phyloP scores from a whole-genome alignment of 169 alveolate species.

The Plasmodium ovale region DNA sequence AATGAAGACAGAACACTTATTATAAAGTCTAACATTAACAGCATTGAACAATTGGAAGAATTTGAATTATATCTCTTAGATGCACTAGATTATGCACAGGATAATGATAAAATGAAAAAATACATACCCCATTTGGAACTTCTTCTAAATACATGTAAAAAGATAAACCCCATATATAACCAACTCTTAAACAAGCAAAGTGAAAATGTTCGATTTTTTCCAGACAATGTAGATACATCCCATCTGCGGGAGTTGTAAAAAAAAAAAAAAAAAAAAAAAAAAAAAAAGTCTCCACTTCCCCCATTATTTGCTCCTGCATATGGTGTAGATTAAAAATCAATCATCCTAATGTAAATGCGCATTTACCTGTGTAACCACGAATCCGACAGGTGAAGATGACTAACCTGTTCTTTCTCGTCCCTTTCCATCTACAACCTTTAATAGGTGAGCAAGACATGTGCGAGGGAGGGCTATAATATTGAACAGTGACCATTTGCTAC shows the following conservation, averaged over 20 bases:
- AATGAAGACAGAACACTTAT: conserved; percentile 48
- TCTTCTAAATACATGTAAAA: conserved; percentile 44
- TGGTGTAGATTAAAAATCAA: too few species aligned
- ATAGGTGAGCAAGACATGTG: too few species aligned
- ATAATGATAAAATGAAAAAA: conserved; percentile 51
- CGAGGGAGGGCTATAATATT: too few species aligned
- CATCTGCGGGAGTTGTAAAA: conserved; percentile 7
- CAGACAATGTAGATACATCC: conserved; percentile 57
- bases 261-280: too few species aligned
- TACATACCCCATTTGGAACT: conserved; percentile 63
- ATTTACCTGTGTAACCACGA: too few species aligned
- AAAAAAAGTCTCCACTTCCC: too few species aligned
- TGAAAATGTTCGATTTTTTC: conserved; percentile 67
- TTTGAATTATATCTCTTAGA: conserved; percentile 59
- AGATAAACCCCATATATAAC: conserved; percentile 41
- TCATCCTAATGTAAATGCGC: too few species aligned
- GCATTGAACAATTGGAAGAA: conserved; percentile 66
- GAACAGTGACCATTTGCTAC: too few species aligned
- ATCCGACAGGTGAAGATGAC: too few species aligned
- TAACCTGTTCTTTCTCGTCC: too few species aligned
- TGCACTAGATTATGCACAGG: conserved; percentile 69
- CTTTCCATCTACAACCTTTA: too few species aligned
- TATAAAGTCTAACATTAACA: conserved; percentile 40
- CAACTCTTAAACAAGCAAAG: conserved; percentile 66
- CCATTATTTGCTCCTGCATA: too few species aligned